A percentile compares a stretch with the other conserved stretches of the same genome.
Conservation (phyloP, 768 basidiomycete species). For the Psilocybe cyanescens region DNA sequence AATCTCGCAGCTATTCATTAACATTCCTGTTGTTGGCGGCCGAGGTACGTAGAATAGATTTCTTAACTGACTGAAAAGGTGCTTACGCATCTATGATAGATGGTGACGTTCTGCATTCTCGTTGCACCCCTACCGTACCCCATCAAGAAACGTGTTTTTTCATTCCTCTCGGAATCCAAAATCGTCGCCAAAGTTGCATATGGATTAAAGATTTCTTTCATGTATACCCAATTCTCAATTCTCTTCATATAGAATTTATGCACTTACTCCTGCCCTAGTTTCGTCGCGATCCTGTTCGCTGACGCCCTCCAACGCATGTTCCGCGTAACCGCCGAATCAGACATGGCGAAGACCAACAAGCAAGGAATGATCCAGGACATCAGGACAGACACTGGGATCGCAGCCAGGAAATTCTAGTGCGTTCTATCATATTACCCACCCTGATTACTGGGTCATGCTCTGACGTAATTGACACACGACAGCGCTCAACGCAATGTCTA, state of each 20-base stretch:
- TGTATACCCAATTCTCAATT: slow-evolving; percentile 48
- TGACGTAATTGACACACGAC: slow-evolving; percentile 12
- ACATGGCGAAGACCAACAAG: slow-evolving; percentile 62
- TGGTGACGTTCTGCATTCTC: slow-evolving; percentile 84
- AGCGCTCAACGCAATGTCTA: slow-evolving; percentile 92
- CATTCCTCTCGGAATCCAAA: slow-evolving; percentile 69
- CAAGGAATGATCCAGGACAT: slow-evolving; percentile 59
- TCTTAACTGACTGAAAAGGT: background rate
- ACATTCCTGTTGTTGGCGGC: slow-evolving; percentile 82
- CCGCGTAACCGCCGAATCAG: slow-evolving; percentile 73
- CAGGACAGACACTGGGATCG: slow-evolving; percentile 84
- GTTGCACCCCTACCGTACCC: slow-evolving; percentile 85
- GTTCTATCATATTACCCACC: slow-evolving; percentile 25
- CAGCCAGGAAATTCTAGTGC: slow-evolving; percentile 94
- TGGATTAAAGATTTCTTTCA: slow-evolving; percentile 92
- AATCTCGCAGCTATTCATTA: slow-evolving; percentile 62
- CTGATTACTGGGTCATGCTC: background rate
- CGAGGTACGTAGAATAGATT: slow-evolving; percentile 48
- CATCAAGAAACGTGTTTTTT: slow-evolving; percentile 71
- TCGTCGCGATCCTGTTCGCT: slow-evolving; percentile 84
- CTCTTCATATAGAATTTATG: too few species aligned
- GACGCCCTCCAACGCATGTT: slow-evolving; percentile 96
- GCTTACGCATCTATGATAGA: slow-evolving; percentile 37
- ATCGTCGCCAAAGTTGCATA: slow-evolving; percentile 87
- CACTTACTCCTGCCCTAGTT: slow-evolving; percentile 42